These are phyloP conservation scores for Daldinia bambusicola DNA, from an alignment of 495 filamentous ascomycete species.

Conservation along the genomic window DNA sequence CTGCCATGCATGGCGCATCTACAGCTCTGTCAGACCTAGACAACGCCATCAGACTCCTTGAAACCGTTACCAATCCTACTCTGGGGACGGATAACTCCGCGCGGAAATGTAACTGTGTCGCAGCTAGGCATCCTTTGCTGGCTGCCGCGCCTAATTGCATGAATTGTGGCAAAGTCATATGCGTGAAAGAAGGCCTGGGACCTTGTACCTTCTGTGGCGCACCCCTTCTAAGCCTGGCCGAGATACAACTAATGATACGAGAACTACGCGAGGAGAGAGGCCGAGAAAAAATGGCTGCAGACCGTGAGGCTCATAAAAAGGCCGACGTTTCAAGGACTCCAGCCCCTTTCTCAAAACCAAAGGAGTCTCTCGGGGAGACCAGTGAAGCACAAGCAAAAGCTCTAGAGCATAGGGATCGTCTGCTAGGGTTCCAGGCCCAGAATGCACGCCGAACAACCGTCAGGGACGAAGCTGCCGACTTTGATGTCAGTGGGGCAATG, in stretches of 20 bases:
- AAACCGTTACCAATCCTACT: slow-evolving; percentile 87
- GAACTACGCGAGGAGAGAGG: slow-evolving; percentile 87
- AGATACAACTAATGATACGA: slow-evolving; percentile 86
- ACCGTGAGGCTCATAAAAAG: slow-evolving; percentile 71
- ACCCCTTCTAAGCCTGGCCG: slow-evolving; percentile 73
- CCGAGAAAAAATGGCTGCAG: slow-evolving; percentile 81
- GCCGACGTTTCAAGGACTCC: slow-evolving; percentile 69
- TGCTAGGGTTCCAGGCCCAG: slow-evolving; percentile 86
- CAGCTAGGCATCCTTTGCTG: slow-evolving; percentile 83
- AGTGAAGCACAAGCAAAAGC: slow-evolving; percentile 65
- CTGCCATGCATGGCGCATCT: slow-evolving; percentile 79
- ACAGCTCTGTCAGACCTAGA: slow-evolving; percentile 85
- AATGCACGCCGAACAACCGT: slow-evolving; percentile 89
- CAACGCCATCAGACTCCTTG: slow-evolving; percentile 87
- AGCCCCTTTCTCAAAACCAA: slow-evolving; percentile 60
- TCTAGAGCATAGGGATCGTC: slow-evolving; percentile 80
- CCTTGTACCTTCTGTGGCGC: slow-evolving; percentile 92
- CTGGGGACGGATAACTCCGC: slow-evolving; percentile 62
- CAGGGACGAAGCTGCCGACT: slow-evolving; percentile 93
- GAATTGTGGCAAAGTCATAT: slow-evolving; percentile 95
- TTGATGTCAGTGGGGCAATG: slow-evolving; percentile 73
- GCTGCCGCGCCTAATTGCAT: slow-evolving; percentile 91
- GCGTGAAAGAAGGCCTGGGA: slow-evolving; percentile 90
- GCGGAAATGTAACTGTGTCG: slow-evolving; percentile 85
- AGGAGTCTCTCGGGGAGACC: slow-evolving; percentile 50